phyloP scores from a whole-genome alignment of 768 basidiomycete species.

The Kwoniella heveanensis region DNA sequence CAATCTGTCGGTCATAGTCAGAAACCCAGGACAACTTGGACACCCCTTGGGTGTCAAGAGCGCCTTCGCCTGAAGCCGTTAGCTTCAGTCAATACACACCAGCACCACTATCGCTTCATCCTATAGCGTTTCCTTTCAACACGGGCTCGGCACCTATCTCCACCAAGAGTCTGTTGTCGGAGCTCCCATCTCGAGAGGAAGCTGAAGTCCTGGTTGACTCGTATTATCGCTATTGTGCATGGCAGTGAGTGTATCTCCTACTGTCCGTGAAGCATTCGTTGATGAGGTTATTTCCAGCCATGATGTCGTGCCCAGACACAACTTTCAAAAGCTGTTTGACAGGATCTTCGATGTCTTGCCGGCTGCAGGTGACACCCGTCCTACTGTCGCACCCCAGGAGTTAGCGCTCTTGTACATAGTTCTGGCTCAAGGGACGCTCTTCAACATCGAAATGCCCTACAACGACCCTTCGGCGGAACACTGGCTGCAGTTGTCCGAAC shows the following conservation, averaged over 20 bases:
- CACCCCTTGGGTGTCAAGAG: background rate
- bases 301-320: slow-evolving; percentile 14
- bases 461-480: slow-evolving; percentile 9
- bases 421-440: slow-evolving; percentile 19
- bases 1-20: background rate
- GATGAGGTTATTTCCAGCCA: too few relatives aligned
- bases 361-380: background rate
- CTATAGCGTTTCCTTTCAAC: slow-evolving; percentile 19
- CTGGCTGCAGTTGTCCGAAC: slow-evolving; percentile 6
- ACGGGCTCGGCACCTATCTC: background rate
- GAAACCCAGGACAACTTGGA: background rate
- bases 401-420: slow-evolving; percentile 18
- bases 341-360: background rate
- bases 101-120: background rate
- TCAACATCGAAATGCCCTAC: background rate
- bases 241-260: slow-evolving; percentile 25
- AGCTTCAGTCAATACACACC: too few relatives aligned
- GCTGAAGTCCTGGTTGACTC: slow-evolving; percentile 18
- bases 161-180: background rate
- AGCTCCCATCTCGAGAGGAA: slow-evolving; percentile 23
- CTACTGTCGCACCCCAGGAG: slow-evolving; percentile 7
- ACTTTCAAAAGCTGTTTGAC: slow-evolving; percentile 8
- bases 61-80: background rate
- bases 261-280: too few relatives aligned
- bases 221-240: slow-evolving; percentile 30